A percentile compares a stretch with the other conserved stretches of the same genome.
These are phyloP conservation scores for Cupressus sempervirens DNA, from an alignment of 75 land plant species.

Conservation along the genomic window DNA sequence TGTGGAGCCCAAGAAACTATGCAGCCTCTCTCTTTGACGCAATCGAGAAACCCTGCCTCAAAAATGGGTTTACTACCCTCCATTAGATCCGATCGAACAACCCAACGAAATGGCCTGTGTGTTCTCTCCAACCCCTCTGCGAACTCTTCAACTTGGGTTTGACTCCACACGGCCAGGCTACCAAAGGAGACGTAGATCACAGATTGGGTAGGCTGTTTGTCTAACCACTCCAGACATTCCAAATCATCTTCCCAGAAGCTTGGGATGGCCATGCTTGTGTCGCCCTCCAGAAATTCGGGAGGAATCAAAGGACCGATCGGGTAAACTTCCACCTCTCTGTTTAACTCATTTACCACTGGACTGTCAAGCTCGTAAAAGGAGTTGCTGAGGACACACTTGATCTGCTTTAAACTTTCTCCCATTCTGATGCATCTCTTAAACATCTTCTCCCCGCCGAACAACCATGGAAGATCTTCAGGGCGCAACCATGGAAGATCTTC, in stretches of 20 bases:
- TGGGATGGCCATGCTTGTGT: too few relatives aligned
- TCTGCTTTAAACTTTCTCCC: neutral
- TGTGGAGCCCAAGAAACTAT: too few relatives aligned
- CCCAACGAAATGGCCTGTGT: neutral
- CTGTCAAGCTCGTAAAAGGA: neutral
- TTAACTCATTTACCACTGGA: neutral
- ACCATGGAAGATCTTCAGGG: slow-evolving; percentile 7
- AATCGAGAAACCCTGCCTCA: too few relatives aligned
- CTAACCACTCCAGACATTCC: neutral
- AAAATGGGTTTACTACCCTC: neutral
- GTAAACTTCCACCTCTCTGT: neutral
- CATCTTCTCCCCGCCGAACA: neutral
- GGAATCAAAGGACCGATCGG: slow-evolving; percentile 1
- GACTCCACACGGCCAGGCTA: too few relatives aligned
- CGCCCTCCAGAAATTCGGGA: neutral
- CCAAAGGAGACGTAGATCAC: slow-evolving; percentile 14
- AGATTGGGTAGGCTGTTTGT: neutral
- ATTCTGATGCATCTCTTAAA: neutral
- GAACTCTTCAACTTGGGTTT: too few relatives aligned
- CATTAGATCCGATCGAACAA: neutral
- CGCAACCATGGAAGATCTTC: too few relatives aligned
- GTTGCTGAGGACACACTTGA: neutral
- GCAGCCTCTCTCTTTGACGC: too few relatives aligned
- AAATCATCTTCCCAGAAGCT: too few relatives aligned
- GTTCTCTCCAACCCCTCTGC: too few relatives aligned